Base-by-base conservation (phyloP, 257 asterid species). In the Datura wrightii region DNA sequence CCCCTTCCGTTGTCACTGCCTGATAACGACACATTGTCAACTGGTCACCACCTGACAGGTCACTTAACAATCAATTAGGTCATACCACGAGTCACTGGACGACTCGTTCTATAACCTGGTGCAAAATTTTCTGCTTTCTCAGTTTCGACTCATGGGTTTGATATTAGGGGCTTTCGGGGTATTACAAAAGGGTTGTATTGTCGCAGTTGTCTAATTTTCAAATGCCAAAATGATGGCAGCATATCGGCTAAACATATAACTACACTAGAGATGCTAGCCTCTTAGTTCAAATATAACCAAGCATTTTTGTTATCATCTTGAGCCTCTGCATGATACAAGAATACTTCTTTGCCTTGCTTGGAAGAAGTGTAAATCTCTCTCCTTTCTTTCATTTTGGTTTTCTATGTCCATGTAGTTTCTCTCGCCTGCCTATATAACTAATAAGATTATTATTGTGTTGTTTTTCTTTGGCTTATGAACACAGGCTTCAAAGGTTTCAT, bases 151-250 rank as follows among this genome's bases (percentile, higher is more conserved):
- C 31, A 24, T 1, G 0, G 31, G 31, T 24, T 24, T 24, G 31
- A 24, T 24, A 0, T 24, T 24, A 24, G 31, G 31, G 31, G 31
- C 31, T 24, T 24, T 24, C 31, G 31, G 31, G 31, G 31, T 24
- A 24, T 24, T 24, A 24, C 31, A 24, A 15, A 11, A 39, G 11
- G 48, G 52, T 69, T 39, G 53, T 16, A 69, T 39, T 69, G 19
- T 69, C 4, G 4, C 53, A 39, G 15, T 65, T 36, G 10, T 36
- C 72, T 65, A 65, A 65, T 36, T 65, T 63, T 34, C 46, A 65
- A 65, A 34, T 65, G 72, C 72, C 72, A 65, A 65, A 65, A 36
- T 65, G 72, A 65, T 36, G 19, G 46, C 44, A 13, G 46, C 46
- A 65, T 5, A 34, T 65, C 72, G 11, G 11, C 10, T 10, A 34